Evolutionary conservation across 306 rosid genomes (phyloP).

Genomic region (Pueraria montana): DNA sequence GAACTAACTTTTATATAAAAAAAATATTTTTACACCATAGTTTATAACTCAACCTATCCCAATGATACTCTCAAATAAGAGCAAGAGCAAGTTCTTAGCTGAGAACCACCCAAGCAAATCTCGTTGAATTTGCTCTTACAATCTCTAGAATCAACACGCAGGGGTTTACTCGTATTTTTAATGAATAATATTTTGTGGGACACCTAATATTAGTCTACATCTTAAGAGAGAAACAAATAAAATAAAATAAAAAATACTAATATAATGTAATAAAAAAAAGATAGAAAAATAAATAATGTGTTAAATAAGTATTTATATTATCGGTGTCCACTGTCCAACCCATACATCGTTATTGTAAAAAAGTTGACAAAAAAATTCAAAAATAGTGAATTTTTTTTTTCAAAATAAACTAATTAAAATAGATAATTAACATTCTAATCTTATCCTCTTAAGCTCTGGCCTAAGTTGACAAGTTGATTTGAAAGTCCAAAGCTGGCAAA

Average conservation of each 20-base stretch:
- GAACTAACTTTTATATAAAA: neutral
- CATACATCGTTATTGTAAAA: neutral
- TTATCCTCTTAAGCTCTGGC: neutral
- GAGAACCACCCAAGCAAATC: neutral
- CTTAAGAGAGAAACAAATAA: too few relatives aligned
- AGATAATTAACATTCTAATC: neutral
- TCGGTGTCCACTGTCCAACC: too few relatives aligned
- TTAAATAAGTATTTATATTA: neutral
- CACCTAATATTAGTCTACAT: neutral
- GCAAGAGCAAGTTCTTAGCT: neutral
- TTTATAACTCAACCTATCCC: neutral
- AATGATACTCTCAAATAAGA: neutral
- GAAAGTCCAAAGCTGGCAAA: constrained; percentile 25
- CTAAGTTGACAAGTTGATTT: neutral
- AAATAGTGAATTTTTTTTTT: neutral
- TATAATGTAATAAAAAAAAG: too few relatives aligned
- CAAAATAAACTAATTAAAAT: neutral
- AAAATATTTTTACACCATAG: neutral
- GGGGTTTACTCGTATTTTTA: neutral
- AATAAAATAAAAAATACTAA: too few relatives aligned
- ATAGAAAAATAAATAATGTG: neutral
- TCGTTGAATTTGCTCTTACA: too few relatives aligned
- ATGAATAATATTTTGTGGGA: neutral
- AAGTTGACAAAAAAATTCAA: neutral
- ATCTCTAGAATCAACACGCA: too few relatives aligned